Evolutionary conservation across 164 flowering plant species (phyloP), one percentile per base, ranked within the genome.

Genomic region (Malania oleifera): DNA sequence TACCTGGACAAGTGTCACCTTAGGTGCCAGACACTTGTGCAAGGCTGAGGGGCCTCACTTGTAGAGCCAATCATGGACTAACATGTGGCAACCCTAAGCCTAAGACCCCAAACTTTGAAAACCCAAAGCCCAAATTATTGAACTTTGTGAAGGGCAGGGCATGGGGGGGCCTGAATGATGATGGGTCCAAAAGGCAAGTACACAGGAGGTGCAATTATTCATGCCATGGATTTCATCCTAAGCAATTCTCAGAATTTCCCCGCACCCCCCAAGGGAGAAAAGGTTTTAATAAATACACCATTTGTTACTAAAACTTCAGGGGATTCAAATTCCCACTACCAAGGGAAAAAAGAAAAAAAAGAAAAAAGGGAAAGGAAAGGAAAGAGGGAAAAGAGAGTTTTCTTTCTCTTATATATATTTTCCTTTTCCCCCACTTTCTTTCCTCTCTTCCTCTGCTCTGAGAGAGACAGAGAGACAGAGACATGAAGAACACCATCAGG

Each of bases 401-500:
- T 64, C 57, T 52, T 48, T 52, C 50, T 28, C 64, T 56, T n/a
- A 5, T 43, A 15, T 47, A 1, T 20, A 31, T 44, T 6, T 39
- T 17, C 54, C 43, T 26, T 26, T 47, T 13, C 28, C 18, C 24
- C 18, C 59, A 45, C 23, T n/a, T 19, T 47, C 49, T 26, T 61
- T 38, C 62, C 59, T 18, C 53, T 26, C 18, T n/a, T 22, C 23
- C 17, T 18, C 45, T 27, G 54, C 48, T n/a, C 48, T 48, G 41
- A 67, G 55, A 43, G 29, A 20, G 19, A 28, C 22, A 60, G 67
- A 24, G n/a, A 24, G 28, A 54, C 19, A 34, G 52, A 54, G 61
- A 61, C 48, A 90, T 91, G 93, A 83, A 63, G 69, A 80, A 81
- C 73, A 73, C 82, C 34, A 74, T 91, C 17, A 71, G 87, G 64